Percentiles rank a stretch among this genome's conserved stretches.
Evolutionary conservation across 805 yeast species (phyloP).

Genomic region (Tetrapisispora namnaoensis): DNA sequence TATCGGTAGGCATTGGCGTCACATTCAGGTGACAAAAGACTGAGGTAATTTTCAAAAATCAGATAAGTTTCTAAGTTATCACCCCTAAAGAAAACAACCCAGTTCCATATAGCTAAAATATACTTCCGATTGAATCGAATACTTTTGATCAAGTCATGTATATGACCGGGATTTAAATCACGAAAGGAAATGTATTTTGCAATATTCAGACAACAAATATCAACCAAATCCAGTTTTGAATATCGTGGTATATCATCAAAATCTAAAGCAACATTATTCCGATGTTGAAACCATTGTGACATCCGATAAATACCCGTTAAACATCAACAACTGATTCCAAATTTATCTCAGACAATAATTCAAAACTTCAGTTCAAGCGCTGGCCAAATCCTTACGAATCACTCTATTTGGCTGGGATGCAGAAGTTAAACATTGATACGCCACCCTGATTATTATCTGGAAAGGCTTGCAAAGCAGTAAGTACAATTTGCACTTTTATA

Average conservation of each 20-base stretch:
- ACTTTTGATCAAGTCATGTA: neutral
- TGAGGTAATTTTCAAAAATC: neutral
- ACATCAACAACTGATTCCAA: neutral
- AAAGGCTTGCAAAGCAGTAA: too few relatives aligned
- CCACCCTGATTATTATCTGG: too few relatives aligned
- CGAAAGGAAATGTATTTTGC: neutral
- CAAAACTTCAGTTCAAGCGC: neutral
- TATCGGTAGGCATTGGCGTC: neutral
- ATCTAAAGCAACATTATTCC: neutral
- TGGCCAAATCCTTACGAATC: neutral
- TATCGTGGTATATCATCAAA: neutral
- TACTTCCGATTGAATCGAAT: neutral
- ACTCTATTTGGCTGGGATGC: too few relatives aligned
- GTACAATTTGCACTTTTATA: too few relatives aligned
- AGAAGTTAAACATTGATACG: too few relatives aligned
- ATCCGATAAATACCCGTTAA: neutral
- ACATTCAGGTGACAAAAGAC: too few relatives aligned
- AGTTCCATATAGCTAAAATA: neutral
- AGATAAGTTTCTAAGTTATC: constrained; percentile 2
- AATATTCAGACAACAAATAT: neutral
- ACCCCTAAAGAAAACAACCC: neutral
- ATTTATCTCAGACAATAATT: neutral
- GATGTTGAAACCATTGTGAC: neutral
- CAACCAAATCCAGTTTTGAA: neutral
- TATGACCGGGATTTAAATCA: neutral